Conservation (phyloP, 2,329 filamentous ascomycete genomes). For the Nothophaeocryptopus gaeumannii region DNA sequence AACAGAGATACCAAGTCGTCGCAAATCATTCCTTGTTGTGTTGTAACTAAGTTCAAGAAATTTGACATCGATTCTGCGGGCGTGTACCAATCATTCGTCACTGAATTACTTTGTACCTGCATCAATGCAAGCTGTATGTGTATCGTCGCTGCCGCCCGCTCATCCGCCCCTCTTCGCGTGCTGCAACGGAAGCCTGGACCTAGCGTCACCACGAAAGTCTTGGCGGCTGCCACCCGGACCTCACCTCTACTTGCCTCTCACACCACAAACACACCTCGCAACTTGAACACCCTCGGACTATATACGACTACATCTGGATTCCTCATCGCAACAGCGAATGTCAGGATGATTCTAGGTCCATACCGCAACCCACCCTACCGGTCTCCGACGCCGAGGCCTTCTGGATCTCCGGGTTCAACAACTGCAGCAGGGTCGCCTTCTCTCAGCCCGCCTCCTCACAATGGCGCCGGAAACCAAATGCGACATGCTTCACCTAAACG, state of each 20-base stretch:
- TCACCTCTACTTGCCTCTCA: not conserved
- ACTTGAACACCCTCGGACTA: not conserved
- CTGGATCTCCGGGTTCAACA: not conserved
- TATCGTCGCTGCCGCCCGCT: no score
- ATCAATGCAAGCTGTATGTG: no score
- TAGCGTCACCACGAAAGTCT: no score
- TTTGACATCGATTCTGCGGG: no score
- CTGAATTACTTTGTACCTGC: no score
- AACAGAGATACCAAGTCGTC: no score
- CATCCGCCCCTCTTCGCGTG: no score
- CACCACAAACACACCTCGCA: conserved; percentile 1
- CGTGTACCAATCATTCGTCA: no score
- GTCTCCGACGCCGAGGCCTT: conserved; percentile 19
- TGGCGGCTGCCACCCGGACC: not conserved
- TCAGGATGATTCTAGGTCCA: conserved; percentile 17
- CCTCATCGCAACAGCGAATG: not conserved
- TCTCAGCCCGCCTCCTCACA: conserved; percentile 17
- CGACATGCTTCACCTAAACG: conserved; percentile 23
- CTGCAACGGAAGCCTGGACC: no score
- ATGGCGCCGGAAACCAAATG: not conserved
- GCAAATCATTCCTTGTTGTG: no score
- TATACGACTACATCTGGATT: not conserved
- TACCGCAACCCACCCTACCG: conserved; percentile 28
- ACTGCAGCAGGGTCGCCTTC: conserved; percentile 2
- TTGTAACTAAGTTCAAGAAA: no score